phyloP scores from a whole-genome alignment of 2,329 filamentous ascomycete species.

The Diplodia scrobiculata region DNA sequence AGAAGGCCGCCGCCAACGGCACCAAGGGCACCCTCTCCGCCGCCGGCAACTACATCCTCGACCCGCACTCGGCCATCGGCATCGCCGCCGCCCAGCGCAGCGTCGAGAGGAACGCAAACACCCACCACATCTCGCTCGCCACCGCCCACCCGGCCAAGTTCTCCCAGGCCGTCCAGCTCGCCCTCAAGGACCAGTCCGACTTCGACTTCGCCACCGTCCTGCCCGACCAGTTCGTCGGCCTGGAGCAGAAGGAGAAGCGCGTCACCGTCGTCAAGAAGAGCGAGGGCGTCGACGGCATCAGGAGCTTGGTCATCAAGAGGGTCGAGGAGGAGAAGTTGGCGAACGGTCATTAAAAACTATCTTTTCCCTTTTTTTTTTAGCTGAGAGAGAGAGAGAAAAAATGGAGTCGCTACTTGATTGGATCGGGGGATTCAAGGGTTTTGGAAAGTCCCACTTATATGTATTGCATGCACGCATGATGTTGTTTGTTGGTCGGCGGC shows the following conservation, averaged over 20 bases:
- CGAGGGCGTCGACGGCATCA: conserved; percentile 70
- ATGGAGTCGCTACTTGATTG: not conserved
- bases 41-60: conserved; percentile 71
- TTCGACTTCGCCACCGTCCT: conserved; percentile 80
- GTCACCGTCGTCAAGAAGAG: conserved; percentile 67
- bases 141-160: conserved; percentile 98
- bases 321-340: conserved; percentile 55
- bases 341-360: not conserved
- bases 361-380: not conserved
- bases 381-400: too few species aligned
- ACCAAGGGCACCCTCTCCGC: conserved; percentile 45
- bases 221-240: conserved; percentile 76
- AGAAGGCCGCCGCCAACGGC: conserved; percentile 47
- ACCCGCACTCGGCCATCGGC: conserved; percentile 90
- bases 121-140: conserved; percentile 77
- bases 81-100: conserved; percentile 75
- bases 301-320: conserved; percentile 73
- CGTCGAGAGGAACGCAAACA: conserved; percentile 46
- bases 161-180: conserved; percentile 76
- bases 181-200: conserved; percentile 68
- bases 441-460: not conserved
- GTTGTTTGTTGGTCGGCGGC: not conserved
- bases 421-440: not conserved
- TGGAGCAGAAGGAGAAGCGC: conserved; percentile 74
- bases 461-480: not conserved